A percentile compares a stretch with the other conserved stretches of the same genome.
Conservation (phyloP, 768 basidiomycete genomes). For the Dioszegia crocea region DNA sequence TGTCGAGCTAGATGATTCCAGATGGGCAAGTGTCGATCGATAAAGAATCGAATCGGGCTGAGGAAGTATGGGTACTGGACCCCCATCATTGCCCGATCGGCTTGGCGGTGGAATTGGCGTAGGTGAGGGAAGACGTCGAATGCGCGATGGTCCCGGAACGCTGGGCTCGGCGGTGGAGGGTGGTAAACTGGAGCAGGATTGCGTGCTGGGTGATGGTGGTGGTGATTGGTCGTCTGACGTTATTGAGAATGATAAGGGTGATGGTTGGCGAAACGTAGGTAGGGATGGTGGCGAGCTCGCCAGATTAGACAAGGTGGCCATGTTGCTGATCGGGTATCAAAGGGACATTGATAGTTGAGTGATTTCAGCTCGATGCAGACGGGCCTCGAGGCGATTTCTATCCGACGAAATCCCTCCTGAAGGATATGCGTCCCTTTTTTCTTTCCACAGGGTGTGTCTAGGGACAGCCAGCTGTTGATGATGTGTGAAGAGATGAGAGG, state of each 20-base stretch:
- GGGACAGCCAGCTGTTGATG: no score
- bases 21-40: conserved; percentile 29
- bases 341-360: no score
- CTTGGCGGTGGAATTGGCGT: conserved; percentile 4
- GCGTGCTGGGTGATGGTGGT: conserved; percentile 2
- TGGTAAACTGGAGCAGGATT: neutral
- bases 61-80: conserved; percentile 24
- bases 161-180: neutral
- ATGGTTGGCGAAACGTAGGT: conserved; percentile 31
- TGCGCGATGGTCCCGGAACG: neutral
- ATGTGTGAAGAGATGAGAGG: no score
- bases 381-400: no score
- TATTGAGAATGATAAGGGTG: conserved; percentile 26
- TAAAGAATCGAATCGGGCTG: conserved; percentile 37
- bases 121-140: neutral
- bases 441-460: no score
- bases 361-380: no score
- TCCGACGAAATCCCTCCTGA: no score
- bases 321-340: neutral
- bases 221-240: conserved; percentile 5
- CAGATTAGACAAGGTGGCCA: neutral
- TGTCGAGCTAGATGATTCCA: conserved; percentile 30
- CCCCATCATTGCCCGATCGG: neutral
- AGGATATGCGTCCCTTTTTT: no score
- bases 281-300: conserved; percentile 19